A percentile compares a stretch with the other conserved stretches of the same genome.
Conservation (phyloP, 805 yeast species). For the Yarrowia sp. region DNA sequence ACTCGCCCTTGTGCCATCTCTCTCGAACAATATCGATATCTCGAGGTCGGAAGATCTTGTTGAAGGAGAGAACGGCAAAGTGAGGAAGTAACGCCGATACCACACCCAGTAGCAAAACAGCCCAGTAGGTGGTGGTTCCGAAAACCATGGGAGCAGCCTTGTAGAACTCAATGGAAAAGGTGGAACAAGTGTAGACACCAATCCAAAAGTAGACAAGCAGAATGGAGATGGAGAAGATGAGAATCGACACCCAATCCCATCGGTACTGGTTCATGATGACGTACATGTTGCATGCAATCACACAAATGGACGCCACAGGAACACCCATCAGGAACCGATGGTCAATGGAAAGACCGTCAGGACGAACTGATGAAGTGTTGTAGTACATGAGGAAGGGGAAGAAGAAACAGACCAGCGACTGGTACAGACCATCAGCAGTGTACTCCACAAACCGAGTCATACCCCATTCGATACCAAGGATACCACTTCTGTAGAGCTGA, state of each 20-base stretch:
- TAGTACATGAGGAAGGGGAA: slow-evolving; percentile 63
- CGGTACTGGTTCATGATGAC: slow-evolving; percentile 65
- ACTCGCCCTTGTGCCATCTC: slow-evolving; percentile 52
- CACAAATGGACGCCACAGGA: slow-evolving; percentile 57
- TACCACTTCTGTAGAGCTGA: slow-evolving; percentile 67
- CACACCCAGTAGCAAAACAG: slow-evolving; percentile 55
- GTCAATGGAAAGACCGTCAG: slow-evolving; percentile 54
- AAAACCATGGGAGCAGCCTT: slow-evolving; percentile 61
- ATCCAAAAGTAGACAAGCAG: slow-evolving; percentile 70
- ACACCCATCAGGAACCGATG: slow-evolving; percentile 74
- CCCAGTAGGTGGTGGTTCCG: slow-evolving; percentile 67
- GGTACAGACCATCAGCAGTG: slow-evolving; percentile 72
- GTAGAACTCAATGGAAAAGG: slow-evolving; percentile 57
- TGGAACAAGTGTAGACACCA: slow-evolving; percentile 66
- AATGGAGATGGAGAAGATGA: slow-evolving; percentile 54
- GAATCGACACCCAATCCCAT: slow-evolving; percentile 71
- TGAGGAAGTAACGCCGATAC: slow-evolving; percentile 61
- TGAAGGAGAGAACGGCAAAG: slow-evolving; percentile 50
- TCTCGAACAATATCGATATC: slow-evolving; percentile 75
- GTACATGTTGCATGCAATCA: slow-evolving; percentile 62
- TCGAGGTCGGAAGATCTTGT: slow-evolving; percentile 53
- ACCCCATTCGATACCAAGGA: slow-evolving; percentile 63
- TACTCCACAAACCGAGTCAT: slow-evolving; percentile 58
- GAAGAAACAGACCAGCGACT: slow-evolving; percentile 65
- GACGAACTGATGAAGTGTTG: slow-evolving; percentile 43